A percentile compares a stretch with the other conserved stretches of the same genome.
These are phyloP conservation scores for Spiraea crenata DNA, from an alignment of 331 rosid species.

Conservation along the genomic window DNA sequence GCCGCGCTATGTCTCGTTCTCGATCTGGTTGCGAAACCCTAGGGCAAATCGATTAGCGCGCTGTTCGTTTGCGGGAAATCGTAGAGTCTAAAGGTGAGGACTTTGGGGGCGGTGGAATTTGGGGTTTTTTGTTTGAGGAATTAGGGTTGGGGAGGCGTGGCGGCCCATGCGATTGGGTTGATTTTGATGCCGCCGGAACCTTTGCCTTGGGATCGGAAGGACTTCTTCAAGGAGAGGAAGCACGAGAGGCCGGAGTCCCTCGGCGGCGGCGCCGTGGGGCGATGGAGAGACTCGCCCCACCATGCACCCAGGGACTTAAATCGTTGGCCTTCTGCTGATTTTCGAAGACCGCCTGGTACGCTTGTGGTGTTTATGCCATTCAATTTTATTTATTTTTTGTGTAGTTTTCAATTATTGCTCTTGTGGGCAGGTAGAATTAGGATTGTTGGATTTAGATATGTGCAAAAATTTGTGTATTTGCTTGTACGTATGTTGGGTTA, in stretches of 20 bases:
- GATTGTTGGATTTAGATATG: not conserved
- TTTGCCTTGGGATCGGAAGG: conserved; percentile 97
- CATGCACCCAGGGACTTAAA: conserved; percentile 66
- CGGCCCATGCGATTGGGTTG: conserved; percentile 79
- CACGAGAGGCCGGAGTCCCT: conserved; percentile 83
- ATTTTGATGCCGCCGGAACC: conserved; percentile 99
- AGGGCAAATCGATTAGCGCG: not conserved
- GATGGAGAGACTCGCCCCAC: conserved; percentile 95
- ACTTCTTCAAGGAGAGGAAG: conserved; percentile 97
- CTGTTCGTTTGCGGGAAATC: no score
- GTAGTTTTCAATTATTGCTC: no score
- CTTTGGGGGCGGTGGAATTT: conserved; percentile 16
- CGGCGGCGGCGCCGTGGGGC: conserved; percentile 68
- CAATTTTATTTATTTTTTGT: not conserved
- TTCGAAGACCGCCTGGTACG: conserved; percentile 80
- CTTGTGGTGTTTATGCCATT: not conserved
- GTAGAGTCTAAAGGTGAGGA: not conserved
- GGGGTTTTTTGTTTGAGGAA: not conserved
- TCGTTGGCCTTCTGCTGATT: conserved; percentile 80
- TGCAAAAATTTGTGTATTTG: not conserved
- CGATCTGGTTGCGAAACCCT: conserved; percentile 44
- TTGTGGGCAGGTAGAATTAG: not conserved
- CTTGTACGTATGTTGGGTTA: not conserved
- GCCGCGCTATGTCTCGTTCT: not conserved
- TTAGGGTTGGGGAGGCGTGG: conserved; percentile 24